phyloP scores from a whole-genome alignment of 352 stramenopile species.

The Peronosclerospora sorghi region DNA sequence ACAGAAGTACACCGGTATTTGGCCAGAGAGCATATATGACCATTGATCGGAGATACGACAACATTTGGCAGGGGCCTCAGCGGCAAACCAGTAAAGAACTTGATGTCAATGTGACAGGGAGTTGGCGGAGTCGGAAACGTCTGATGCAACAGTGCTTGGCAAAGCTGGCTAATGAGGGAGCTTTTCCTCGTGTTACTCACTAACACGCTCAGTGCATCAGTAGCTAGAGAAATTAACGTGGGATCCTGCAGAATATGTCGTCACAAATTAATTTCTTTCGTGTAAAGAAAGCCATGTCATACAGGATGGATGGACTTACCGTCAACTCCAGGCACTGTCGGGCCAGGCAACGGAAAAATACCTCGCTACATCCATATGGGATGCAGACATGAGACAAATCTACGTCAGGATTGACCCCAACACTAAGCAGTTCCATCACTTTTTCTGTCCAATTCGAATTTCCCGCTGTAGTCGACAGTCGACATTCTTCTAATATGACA shows the following conservation, averaged over 20 bases:
- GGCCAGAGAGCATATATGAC: constrained; percentile 23
- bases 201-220: constrained; percentile 29
- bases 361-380: constrained; percentile 9
- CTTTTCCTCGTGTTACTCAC: constrained; percentile 35
- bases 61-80: constrained; percentile 19
- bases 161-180: constrained; percentile 33
- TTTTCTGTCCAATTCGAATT: constrained; percentile 18
- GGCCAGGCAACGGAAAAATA: constrained; percentile 37
- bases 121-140: constrained; percentile 25
- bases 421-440: constrained; percentile 28
- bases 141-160: constrained; percentile 45
- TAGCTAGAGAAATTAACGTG: constrained; percentile 31
- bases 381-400: constrained; percentile 8
- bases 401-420: constrained; percentile 10
- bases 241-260: constrained; percentile 26
- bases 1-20: constrained; percentile 32
- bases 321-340: constrained; percentile 38
- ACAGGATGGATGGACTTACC: constrained; percentile 13
- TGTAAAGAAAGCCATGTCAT: background rate
- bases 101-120: constrained; percentile 8
- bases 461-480: constrained; percentile 8
- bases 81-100: constrained; percentile 18
- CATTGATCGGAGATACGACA: constrained; percentile 24
- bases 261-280: too few relatives aligned
- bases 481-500: constrained; percentile 27